These are phyloP conservation scores for Tylopilus rubrobrunneus DNA, from an alignment of 768 basidiomycete species.

Conservation along the genomic window DNA sequence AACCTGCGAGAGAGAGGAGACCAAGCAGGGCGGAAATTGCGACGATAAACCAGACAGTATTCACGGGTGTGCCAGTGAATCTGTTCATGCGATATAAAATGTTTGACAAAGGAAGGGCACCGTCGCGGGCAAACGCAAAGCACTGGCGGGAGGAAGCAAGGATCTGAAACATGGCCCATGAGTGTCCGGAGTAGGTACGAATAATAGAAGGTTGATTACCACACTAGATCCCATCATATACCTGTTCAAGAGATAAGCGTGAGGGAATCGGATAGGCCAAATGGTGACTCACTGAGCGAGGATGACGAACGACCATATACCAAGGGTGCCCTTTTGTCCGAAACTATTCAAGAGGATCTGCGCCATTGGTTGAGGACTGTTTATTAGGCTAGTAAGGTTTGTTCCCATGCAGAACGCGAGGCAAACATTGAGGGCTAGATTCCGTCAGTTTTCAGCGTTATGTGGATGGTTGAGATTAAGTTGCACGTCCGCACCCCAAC, in stretches of 20 bases:
- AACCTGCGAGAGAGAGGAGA: conserved; percentile 53
- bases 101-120: conserved; percentile 55
- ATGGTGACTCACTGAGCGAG: conserved; percentile 38
- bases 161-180: conserved; percentile 25
- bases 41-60: conserved; percentile 54
- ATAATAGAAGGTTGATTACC: conserved; percentile 21
- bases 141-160: conserved; percentile 53
- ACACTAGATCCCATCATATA: conserved; percentile 51
- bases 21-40: conserved; percentile 43
- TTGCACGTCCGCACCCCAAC: conserved; percentile 35
- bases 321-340: conserved; percentile 42
- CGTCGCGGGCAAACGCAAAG: conserved; percentile 58
- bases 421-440: conserved; percentile 44
- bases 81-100: conserved; percentile 53
- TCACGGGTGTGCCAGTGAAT: conserved; percentile 51
- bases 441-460: neutral
- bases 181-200: neutral
- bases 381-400: conserved; percentile 39
- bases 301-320: conserved; percentile 52
- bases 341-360: conserved; percentile 40
- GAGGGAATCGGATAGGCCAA: neutral
- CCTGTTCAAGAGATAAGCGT: conserved; percentile 15
- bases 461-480: neutral
- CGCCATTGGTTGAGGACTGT: conserved; percentile 46
- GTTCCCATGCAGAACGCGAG: conserved; percentile 58